phyloP scores from a whole-genome alignment of 768 basidiomycete genomes.

The Lanmaoa rubissima region DNA sequence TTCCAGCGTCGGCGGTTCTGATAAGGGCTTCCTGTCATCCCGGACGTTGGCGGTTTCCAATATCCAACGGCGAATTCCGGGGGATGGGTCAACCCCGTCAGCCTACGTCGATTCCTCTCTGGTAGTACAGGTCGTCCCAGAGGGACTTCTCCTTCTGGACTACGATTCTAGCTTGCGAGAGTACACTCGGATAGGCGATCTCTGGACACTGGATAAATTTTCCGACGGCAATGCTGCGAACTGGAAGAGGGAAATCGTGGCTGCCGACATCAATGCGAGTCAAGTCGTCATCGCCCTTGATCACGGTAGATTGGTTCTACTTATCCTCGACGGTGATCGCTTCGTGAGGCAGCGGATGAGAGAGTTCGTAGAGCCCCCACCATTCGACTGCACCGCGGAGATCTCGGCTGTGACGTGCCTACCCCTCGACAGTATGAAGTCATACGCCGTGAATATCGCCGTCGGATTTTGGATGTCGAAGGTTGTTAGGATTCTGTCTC shows the following conservation, averaged over 20 bases:
- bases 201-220: slow-evolving; percentile 40
- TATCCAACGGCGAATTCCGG: slow-evolving; percentile 36
- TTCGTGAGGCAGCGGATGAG: slow-evolving; percentile 29
- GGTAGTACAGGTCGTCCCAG: slow-evolving; percentile 71
- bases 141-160: slow-evolving; percentile 54
- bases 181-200: slow-evolving; percentile 40
- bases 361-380: slow-evolving; percentile 24
- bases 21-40: slow-evolving; percentile 47
- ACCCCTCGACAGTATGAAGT: slow-evolving; percentile 48
- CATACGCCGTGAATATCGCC: slow-evolving; percentile 48
- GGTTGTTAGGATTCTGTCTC: slow-evolving; percentile 52
- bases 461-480: slow-evolving; percentile 81
- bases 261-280: slow-evolving; percentile 66
- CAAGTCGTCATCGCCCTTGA: slow-evolving; percentile 63
- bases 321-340: slow-evolving; percentile 46
- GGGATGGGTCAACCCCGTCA: slow-evolving; percentile 16
- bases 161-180: slow-evolving; percentile 44
- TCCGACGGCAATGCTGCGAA: slow-evolving; percentile 16
- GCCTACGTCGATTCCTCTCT: slow-evolving; percentile 47
- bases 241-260: slow-evolving; percentile 52
- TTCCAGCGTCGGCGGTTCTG: slow-evolving; percentile 34
- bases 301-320: slow-evolving; percentile 49
- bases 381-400: slow-evolving; percentile 38
- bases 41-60: slow-evolving; percentile 68
- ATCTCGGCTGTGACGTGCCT: slow-evolving; percentile 71